Percentiles rank a stretch among this genome's conserved stretches.
phyloP scores from a whole-genome alignment of 768 basidiomycete species.

The Lactarius hatsudake region DNA sequence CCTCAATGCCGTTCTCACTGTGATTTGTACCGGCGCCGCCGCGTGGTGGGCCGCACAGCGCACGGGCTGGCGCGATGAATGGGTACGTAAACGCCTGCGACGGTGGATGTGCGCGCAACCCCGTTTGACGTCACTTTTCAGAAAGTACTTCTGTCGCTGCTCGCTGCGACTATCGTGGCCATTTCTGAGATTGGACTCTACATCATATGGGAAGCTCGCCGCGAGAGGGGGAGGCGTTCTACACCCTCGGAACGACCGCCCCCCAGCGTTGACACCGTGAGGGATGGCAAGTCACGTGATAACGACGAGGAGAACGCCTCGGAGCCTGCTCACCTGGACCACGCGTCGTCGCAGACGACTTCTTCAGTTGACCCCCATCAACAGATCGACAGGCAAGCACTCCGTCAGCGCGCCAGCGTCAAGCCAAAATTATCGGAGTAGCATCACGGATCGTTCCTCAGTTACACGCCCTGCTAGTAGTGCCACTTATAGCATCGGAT shows the following conservation, averaged over 20 bases:
- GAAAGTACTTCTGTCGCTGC: constrained; percentile 59
- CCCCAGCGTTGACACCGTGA: not conserved
- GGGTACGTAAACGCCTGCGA: constrained; percentile 48
- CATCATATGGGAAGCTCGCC: constrained; percentile 66
- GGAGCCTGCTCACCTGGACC: not conserved
- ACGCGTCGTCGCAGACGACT: not conserved
- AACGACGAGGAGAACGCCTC: not conserved
- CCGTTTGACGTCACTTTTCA: constrained; percentile 21
- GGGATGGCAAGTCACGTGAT: not conserved
- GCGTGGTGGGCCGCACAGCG: constrained; percentile 70
- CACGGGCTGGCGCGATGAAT: constrained; percentile 67
- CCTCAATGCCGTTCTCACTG: constrained; percentile 68
- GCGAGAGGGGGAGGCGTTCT: not conserved
- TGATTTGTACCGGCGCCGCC: constrained; percentile 62
- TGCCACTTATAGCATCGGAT: not conserved
- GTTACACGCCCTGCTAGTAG: too few relatives aligned
- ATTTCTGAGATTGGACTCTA: constrained; percentile 67
- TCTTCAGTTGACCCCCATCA: constrained; percentile 17
- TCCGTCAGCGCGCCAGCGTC: constrained; percentile 14
- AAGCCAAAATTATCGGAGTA: not conserved
- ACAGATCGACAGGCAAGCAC: not conserved
- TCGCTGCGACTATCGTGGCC: constrained; percentile 63
- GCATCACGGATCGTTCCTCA: not conserved
- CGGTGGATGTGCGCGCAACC: constrained; percentile 14
- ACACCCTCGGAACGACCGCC: not conserved